Conservation (phyloP, 768 basidiomycete genomes). For the Phylloporus scabripes region DNA sequence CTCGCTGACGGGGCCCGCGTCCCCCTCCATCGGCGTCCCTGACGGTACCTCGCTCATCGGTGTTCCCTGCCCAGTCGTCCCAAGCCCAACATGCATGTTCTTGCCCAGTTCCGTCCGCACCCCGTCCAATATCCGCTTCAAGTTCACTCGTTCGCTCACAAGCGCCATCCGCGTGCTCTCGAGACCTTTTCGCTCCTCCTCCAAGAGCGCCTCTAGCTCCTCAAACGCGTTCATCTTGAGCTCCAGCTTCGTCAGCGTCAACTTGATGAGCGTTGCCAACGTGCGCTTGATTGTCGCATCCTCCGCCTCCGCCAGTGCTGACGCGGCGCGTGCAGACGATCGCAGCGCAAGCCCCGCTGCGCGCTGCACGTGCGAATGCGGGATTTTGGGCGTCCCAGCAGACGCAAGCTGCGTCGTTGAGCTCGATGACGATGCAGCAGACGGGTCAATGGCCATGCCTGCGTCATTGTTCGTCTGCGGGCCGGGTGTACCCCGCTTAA, state of each 20-base stretch:
- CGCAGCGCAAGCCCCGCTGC: constrained; percentile 86
- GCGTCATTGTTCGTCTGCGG: constrained; percentile 14
- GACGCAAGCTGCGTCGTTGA: neutral
- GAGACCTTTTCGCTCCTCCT: constrained; percentile 80
- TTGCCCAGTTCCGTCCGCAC: constrained; percentile 61
- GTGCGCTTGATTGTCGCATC: constrained; percentile 73
- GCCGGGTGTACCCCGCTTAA: constrained; percentile 12
- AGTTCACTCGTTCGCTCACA: constrained; percentile 67
- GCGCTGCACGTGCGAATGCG: constrained; percentile 71
- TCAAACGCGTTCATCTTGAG: constrained; percentile 95
- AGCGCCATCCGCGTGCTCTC: constrained; percentile 79
- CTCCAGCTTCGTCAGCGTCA: constrained; percentile 83
- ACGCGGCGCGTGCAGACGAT: constrained; percentile 83
- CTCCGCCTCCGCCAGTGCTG: constrained; percentile 74
- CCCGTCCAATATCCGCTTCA: constrained; percentile 68
- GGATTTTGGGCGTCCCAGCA: constrained; percentile 33
- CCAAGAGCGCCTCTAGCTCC: constrained; percentile 85
- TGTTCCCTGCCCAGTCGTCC: constrained; percentile 58
- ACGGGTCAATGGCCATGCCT: constrained; percentile 43
- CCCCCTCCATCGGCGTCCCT: constrained; percentile 43
- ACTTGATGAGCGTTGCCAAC: constrained; percentile 79
- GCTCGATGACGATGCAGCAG: constrained; percentile 15
- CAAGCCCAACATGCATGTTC: constrained; percentile 40
- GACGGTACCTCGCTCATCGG: constrained; percentile 48
- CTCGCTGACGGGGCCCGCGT: constrained; percentile 50